A percentile compares a stretch with the other conserved stretches of the same genome.
Evolutionary conservation across 2,329 filamentous ascomycete species (phyloP).

Genomic region (Akanthomyces muscarius): DNA sequence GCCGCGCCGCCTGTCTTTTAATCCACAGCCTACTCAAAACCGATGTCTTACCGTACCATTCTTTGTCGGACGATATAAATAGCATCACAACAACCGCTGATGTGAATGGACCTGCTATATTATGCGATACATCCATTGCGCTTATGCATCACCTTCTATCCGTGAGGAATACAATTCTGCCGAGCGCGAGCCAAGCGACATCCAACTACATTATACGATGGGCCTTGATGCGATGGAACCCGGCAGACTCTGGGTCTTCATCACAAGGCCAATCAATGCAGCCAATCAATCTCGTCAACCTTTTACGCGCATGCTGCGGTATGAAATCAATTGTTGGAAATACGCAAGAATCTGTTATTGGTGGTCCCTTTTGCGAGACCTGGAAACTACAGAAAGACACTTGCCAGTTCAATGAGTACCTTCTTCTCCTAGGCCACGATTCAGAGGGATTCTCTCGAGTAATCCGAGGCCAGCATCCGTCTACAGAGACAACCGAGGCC

Average conservation of each 20-base stretch:
- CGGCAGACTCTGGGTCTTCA: conserved; percentile 35
- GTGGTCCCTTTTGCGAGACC: conserved; percentile 45
- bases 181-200: conserved; percentile 62
- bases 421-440: conserved; percentile 47
- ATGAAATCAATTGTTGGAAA: conserved; percentile 31
- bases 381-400: conserved; percentile 43
- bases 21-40: conserved; percentile 64
- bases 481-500: conserved; percentile 19
- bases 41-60: conserved; percentile 62
- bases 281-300: conserved; percentile 61
- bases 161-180: conserved; percentile 61
- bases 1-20: conserved; percentile 72
- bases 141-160: conserved; percentile 69
- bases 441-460: not conserved
- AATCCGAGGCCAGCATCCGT: conserved; percentile 13
- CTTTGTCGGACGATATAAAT: conserved; percentile 65
- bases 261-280: conserved; percentile 47
- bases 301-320: conserved; percentile 69
- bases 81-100: conserved; percentile 73
- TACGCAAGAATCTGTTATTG: conserved; percentile 36
- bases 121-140: conserved; percentile 74
- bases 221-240: conserved; percentile 78
- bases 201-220: conserved; percentile 73
- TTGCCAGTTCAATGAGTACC: conserved; percentile 47
- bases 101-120: conserved; percentile 70